These are phyloP conservation scores for Glebionis coronaria DNA, from an alignment of 129 eudicot species.

Conservation along the genomic window DNA sequence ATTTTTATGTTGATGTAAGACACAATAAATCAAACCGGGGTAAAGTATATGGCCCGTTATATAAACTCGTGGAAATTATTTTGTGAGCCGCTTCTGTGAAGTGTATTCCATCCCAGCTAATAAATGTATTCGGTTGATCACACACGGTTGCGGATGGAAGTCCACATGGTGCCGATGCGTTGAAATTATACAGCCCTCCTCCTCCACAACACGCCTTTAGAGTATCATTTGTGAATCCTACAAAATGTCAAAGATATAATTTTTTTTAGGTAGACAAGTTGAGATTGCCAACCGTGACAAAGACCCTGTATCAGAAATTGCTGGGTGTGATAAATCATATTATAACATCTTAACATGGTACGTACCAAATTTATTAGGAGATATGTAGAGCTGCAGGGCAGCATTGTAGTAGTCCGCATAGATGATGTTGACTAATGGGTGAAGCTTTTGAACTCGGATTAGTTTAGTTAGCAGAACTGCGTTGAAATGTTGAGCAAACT, in stretches of 20 bases:
- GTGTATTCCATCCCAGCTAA: constrained; percentile 38
- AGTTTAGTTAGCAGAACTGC: constrained; percentile 17
- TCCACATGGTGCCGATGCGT: constrained; percentile 29
- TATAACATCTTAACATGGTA: not conserved
- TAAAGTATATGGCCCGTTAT: constrained; percentile 21
- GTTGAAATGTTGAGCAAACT: constrained; percentile 34
- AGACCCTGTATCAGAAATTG: not conserved
- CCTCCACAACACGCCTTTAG: constrained; percentile 51
- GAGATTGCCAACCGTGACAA: not conserved
- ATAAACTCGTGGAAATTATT: constrained; percentile 17
- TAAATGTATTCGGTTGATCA: constrained; percentile 25
- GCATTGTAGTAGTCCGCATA: constrained; percentile 50
- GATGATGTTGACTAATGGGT: constrained; percentile 37
- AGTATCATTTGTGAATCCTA: constrained; percentile 37
- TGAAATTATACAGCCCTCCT: constrained; percentile 35
- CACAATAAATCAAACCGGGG: constrained; percentile 15
- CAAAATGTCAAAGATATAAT: not conserved
- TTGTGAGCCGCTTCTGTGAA: constrained; percentile 30
- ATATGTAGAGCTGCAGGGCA: constrained; percentile 28
- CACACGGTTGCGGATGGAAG: not conserved
- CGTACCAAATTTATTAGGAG: constrained; percentile 40
- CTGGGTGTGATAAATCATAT: not conserved
- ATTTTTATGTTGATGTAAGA: constrained; percentile 10
- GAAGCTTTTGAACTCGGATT: constrained; percentile 22
- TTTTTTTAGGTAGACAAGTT: not conserved